Evolutionary conservation across 2,329 filamentous ascomycete species (phyloP).

Genomic region (Taxawa tesnikishii): DNA sequence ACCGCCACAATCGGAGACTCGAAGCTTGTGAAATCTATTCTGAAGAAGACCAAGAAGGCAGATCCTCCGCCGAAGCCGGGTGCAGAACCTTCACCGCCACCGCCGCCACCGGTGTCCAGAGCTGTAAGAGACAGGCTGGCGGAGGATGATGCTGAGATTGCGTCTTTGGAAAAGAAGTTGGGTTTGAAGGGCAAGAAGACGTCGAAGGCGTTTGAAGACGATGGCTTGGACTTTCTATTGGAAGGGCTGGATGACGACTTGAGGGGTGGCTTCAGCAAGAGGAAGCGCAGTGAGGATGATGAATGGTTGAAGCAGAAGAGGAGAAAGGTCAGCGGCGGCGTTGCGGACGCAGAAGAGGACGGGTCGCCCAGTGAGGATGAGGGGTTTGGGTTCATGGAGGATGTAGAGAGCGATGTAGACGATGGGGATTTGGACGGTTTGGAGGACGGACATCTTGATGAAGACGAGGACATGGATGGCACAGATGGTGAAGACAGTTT

Average conservation of each 20-base stretch:
- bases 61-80: slow-evolving; percentile 5
- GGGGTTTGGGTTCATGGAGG: slow-evolving; percentile 10
- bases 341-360: slow-evolving; percentile 11
- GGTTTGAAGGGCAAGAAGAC: slow-evolving; percentile 70
- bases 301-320: slow-evolving; percentile 49
- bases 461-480: slow-evolving; percentile 9
- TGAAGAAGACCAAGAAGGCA: slow-evolving; percentile 17
- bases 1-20: slow-evolving; percentile 10
- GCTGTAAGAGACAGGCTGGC: slow-evolving; percentile 52
- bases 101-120: slow-evolving; percentile 18
- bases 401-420: slow-evolving; percentile 11
- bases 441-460: background rate
- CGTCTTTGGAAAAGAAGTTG: slow-evolving; percentile 73
- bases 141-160: slow-evolving; percentile 81
- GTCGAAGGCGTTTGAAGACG: slow-evolving; percentile 59
- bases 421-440: slow-evolving; percentile 7
- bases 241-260: slow-evolving; percentile 46
- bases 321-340: slow-evolving; percentile 33
- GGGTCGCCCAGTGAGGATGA: slow-evolving; percentile 15
- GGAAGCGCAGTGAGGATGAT: slow-evolving; percentile 45
- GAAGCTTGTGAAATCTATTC: slow-evolving; percentile 20
- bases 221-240: slow-evolving; percentile 70
- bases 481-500: slow-evolving; percentile 14
- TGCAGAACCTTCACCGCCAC: slow-evolving; percentile 2
- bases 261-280: slow-evolving; percentile 37